Base-by-base conservation (phyloP, 805 yeast genomes). In the Torulaspora quercuum region DNA sequence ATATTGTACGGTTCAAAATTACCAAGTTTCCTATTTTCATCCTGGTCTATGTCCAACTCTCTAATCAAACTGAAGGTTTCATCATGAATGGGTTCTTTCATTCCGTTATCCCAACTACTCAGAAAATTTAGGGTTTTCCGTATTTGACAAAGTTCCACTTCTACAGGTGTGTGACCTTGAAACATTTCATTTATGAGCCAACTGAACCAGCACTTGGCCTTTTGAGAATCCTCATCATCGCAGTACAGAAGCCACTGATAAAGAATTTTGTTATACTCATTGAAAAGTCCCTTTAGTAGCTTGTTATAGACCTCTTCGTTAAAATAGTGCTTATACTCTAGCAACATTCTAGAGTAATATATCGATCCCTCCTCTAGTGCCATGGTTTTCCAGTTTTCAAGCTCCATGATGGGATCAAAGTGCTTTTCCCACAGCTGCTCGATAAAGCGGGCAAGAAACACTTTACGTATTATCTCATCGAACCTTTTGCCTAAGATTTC, bases 191-290 rank as follows among this genome's bases (percentile, higher is more conserved):
- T 50, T 4, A 56, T 29, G 19, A 53, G 38, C 44, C 48, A 40
- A 29, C 39, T 44, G 14, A 54, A 48, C 61, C 61, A 58, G 23
- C 36, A 33, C 16, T 18, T 26, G 2, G 50, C 49, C 12, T 45
- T 45, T 4, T 20, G 18, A 2, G 17, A n/a, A 29, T 46, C 45
- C 8, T 37, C 30, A 7, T 26, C 28, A 5, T 34, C 28, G 16
- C 43, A 42, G 30, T 47, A 53, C 12, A 49, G 35, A 26, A 37
- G 25, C 61, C 59, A 56, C 25, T 53, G 55, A 29, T 38, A 52
- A 10, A 50, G 30, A 8, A 51, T 29, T 13, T 45, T 52, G 31
- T 52, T 47, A 11, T 46, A 36, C 10, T 52, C 55, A 32, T 54
- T 52, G 35, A 53, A 53, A 4, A 44, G 29, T 3, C 40, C 47